Evolutionary conservation across 768 basidiomycete species (phyloP), one percentile per base, ranked within the genome.

Genomic region (Tricholoma bakamatsutake): DNA sequence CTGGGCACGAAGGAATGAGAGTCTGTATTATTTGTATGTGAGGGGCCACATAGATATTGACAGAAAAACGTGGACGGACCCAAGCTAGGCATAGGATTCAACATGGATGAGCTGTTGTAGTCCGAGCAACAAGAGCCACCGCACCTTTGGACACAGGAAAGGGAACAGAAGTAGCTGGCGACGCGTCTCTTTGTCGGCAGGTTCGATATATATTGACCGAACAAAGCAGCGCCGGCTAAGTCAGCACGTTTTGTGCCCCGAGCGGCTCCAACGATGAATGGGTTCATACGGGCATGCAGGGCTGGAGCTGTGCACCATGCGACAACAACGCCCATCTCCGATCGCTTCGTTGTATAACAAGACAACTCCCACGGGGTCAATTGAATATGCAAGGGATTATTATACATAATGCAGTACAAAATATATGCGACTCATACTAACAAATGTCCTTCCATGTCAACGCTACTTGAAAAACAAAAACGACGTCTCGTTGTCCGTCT

Each of bases 141-240:
- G 37, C 52, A 52, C 47, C 17, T 35, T 37, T 55, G 11, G 13
- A 56, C 56, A 61, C 53, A 60, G 17, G n/a, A 15, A n/a, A 40
- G 15, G 17, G 39, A 13, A 15, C 13, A 15, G 11, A 35, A 17
- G 4, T 6, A 4, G 27, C 4, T 10, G 17, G 46, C 47, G 21
- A 50, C 47, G 49, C 59, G 46, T 49, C 50, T 47, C 52, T 60
- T 60, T 60, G 59, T n/a, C n/a, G n/a, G n/a, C n/a, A n/a, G n/a
- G n/a, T n/a, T n/a, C n/a, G n/a, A n/a, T 50, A 52, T 24, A 24
- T 35, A 50, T 43, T 39, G 12, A n/a, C 45, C 18, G 47, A 42
- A 53, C 21, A 34, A 12, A 12, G 18, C 15, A 45, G n/a, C 11
- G 9, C 8, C 21, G n/a, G n/a, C 31, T 53, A 17, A 42, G 28